A percentile compares a stretch with the other conserved stretches of the same genome.
These are phyloP conservation scores for Acer campestre DNA, from an alignment of 345 rosid species.

Conservation along the genomic window DNA sequence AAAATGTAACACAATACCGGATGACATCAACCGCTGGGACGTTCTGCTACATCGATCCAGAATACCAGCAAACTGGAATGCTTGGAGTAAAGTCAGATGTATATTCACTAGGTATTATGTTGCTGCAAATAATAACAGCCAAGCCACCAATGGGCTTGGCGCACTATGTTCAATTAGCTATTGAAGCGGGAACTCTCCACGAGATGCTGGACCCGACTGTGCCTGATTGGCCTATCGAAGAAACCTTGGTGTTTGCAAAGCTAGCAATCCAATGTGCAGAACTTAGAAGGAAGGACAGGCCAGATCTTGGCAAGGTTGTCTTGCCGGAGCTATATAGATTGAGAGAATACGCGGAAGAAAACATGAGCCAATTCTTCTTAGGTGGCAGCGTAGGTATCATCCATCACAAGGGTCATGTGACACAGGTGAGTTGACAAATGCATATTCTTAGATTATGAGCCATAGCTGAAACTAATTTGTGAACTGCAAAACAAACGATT, in stretches of 20 bases:
- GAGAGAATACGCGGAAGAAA: conserved; percentile 63
- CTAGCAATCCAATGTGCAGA: conserved; percentile 72
- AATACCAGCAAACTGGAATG: conserved; percentile 96
- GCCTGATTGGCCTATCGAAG: conserved; percentile 78
- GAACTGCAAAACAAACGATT: not conserved
- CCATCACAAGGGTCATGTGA: conserved; percentile 20
- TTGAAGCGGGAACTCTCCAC: conserved; percentile 55
- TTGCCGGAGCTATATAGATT: conserved; percentile 63
- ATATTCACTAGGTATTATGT: conserved; percentile 81
- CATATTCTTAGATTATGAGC: not conserved
- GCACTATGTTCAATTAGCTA: conserved; percentile 49
- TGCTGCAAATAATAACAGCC: conserved; percentile 80
- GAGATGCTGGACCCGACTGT: conserved; percentile 73
- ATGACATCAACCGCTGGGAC: conserved; percentile 88
- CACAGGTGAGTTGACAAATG: conserved; percentile 43
- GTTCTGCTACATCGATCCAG: conserved; percentile 93
- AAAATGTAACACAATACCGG: conserved; percentile 69
- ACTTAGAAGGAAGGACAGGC: conserved; percentile 86
- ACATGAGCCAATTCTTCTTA: conserved; percentile 32
- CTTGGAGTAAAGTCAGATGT: conserved; percentile 90
- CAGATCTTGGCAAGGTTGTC: conserved; percentile 73
- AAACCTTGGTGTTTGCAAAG: conserved; percentile 58
- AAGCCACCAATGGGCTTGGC: conserved; percentile 77
- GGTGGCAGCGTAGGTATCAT: conserved; percentile 30
- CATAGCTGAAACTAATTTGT: not conserved